Conservation (phyloP, 768 basidiomycete genomes). For the Boletus vinaceobasis region DNA sequence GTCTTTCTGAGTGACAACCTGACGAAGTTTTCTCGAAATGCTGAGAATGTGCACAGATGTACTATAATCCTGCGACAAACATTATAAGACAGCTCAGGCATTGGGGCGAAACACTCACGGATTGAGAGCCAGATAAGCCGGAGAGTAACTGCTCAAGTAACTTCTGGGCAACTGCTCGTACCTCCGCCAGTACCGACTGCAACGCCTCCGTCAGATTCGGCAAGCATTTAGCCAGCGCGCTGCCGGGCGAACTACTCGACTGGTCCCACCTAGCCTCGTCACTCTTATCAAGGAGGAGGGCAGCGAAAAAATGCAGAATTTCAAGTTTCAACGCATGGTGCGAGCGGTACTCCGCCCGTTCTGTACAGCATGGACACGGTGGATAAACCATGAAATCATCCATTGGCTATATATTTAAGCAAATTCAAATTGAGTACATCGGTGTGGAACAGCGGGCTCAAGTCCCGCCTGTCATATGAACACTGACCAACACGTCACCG, state of each 20-base stretch:
- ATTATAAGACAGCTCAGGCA: not conserved
- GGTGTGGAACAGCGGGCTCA: constrained; percentile 6
- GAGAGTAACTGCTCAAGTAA: constrained; percentile 21
- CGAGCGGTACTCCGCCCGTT: constrained; percentile 21
- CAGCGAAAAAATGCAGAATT: constrained; percentile 40
- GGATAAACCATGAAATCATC: constrained; percentile 46
- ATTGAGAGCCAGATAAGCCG: not conserved
- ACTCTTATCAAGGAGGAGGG: constrained; percentile 36
- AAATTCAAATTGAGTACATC: constrained; percentile 23
- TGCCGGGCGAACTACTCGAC: not conserved
- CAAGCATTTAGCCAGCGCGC: constrained; percentile 5
- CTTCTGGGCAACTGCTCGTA: constrained; percentile 11
- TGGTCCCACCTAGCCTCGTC: constrained; percentile 12
- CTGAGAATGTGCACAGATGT: constrained; percentile 37
- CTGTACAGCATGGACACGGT: constrained; percentile 28
- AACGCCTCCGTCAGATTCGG: constrained; percentile 17
- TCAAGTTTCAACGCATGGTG: constrained; percentile 38
- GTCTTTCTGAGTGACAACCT: constrained; percentile 32
- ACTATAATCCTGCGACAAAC: constrained; percentile 29
- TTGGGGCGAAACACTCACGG: constrained; percentile 24
- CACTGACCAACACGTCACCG: constrained; percentile 29
- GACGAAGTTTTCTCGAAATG: constrained; percentile 43
- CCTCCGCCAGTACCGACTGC: constrained; percentile 22
- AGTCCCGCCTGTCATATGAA: constrained; percentile 13
- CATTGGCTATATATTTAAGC: constrained; percentile 42